Percentiles rank a stretch among this genome's conserved stretches.
These are phyloP conservation scores for Colletotrichum lentis DNA, from an alignment of 2,329 filamentous ascomycete species.

Conservation along the genomic window DNA sequence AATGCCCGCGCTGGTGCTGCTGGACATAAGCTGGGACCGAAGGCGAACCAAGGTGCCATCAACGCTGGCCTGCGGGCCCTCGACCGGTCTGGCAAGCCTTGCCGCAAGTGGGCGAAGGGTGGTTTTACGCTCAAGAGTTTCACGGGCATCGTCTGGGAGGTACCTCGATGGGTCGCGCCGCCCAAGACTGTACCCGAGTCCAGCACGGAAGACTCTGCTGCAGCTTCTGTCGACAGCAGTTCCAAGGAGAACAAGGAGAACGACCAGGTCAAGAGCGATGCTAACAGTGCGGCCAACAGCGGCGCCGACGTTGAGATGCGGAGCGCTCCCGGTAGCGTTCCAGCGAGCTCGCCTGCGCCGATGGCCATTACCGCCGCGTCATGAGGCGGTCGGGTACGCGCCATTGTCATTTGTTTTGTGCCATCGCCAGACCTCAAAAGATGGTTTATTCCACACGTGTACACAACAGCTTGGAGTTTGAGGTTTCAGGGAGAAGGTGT, in stretches of 20 bases:
- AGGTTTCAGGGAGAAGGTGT: constrained; percentile 1
- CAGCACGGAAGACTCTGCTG: constrained; percentile 55
- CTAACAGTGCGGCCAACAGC: constrained; percentile 50
- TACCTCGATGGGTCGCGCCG: constrained; percentile 83
- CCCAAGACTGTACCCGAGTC: constrained; percentile 61
- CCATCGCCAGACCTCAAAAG: not conserved
- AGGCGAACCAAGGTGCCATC: constrained; percentile 96
- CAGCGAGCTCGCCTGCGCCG: constrained; percentile 62
- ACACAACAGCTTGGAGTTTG: constrained; percentile 36
- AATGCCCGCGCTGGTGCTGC: constrained; percentile 56
- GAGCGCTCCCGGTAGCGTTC: constrained; percentile 58
- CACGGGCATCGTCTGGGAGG: constrained; percentile 83
- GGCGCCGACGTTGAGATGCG: constrained; percentile 61
- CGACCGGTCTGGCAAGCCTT: constrained; percentile 89
- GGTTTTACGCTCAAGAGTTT: constrained; percentile 89
- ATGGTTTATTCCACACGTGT: constrained; percentile 6
- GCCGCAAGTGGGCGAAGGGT: constrained; percentile 88
- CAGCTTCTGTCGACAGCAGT: constrained; percentile 60
- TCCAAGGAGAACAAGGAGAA: constrained; percentile 74
- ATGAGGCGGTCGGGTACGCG: constrained; percentile 23
- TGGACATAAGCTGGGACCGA: constrained; percentile 88
- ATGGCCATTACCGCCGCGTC: constrained; percentile 58
- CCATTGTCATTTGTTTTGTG: constrained; percentile 6
- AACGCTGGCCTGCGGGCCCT: constrained; percentile 95
- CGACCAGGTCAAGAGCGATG: constrained; percentile 58